Evolutionary conservation across 139 green algal genomes (phyloP), one percentile per base, ranked within the genome.

Genomic region (Klebsormidium nitens): DNA sequence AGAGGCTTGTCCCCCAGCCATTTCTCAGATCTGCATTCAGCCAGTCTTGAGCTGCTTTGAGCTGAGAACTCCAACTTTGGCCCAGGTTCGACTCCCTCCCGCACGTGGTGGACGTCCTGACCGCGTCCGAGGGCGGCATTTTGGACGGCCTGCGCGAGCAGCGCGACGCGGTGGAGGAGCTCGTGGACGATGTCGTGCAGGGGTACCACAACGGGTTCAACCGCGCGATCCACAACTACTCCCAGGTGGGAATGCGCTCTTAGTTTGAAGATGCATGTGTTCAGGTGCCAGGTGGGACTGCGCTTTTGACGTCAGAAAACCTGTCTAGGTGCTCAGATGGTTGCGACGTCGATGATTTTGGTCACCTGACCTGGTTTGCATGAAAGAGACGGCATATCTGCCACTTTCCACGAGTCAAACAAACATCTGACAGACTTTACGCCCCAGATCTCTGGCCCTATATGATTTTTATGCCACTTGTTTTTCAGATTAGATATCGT

Each of bases 201-300:
- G 48, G 28, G 8, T 76, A 79, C 57, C 72, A 79, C 11, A 36
- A 69, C 39, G 72, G 72, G 0, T 79, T 79, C 34, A 74, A 79
- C 64, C 57, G 42, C 32, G 65, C 72, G 29, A 79, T 79, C 66
- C 72, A 79, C 40, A 79, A 79, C 72, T 75, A 79, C 50, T 79
- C 72, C 34, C 59, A 75, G 72, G 69, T 67, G 17, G 23, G 42
- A 8, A 8, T 8, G 11, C 42, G 42, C 42, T 14, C 42, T 26
- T 50, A 14, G 11, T 26, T 26, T 50, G 42, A 8, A 50, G 11
- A 50, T 14, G 14, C 42, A 50, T 50, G 8, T 14, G 11, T 8
- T 14, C 8, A 50, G 14, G 14, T 50, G 11, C 8, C 42, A 50
- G 42, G 42, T 50, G 14, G 42, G 42, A 26, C 11, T 26, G 11